These are phyloP conservation scores for Phyllostachys edulis DNA, from an alignment of 176 grass and related monocot species.

Conservation along the genomic window DNA sequence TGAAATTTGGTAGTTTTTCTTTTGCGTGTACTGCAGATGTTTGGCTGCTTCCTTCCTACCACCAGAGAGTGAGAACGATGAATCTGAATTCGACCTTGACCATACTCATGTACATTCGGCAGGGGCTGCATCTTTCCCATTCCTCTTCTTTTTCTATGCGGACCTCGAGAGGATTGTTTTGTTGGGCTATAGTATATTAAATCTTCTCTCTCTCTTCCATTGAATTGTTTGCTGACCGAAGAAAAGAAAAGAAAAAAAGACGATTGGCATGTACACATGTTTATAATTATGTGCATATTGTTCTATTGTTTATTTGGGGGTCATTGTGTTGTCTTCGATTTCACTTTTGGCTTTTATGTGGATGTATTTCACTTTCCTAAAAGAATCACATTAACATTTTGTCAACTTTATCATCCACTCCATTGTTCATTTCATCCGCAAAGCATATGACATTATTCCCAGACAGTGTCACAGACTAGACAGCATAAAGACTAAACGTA, in stretches of 20 bases:
- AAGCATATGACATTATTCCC: background rate
- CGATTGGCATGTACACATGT: background rate
- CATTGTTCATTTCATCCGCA: background rate
- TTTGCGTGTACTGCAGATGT: conserved; percentile 25
- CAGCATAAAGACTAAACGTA: background rate
- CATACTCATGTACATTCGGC: background rate
- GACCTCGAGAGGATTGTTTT: background rate
- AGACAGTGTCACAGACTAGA: background rate
- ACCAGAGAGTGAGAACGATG: background rate
- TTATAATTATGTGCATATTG: background rate
- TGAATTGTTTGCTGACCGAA: background rate
- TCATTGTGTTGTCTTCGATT: background rate
- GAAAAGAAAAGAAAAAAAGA: background rate
- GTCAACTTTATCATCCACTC: background rate
- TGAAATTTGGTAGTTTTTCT: background rate
- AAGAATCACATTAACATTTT: background rate
- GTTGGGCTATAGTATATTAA: background rate
- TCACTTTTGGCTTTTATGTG: background rate
- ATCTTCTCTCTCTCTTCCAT: background rate
- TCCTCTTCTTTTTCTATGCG: background rate
- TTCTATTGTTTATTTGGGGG: background rate
- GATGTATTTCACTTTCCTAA: background rate
- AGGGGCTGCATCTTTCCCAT: background rate
- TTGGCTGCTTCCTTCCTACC: conserved; percentile 37
- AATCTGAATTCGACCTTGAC: background rate